Conservation (phyloP, 441 rosid species). For the Corymbia citriodora region DNA sequence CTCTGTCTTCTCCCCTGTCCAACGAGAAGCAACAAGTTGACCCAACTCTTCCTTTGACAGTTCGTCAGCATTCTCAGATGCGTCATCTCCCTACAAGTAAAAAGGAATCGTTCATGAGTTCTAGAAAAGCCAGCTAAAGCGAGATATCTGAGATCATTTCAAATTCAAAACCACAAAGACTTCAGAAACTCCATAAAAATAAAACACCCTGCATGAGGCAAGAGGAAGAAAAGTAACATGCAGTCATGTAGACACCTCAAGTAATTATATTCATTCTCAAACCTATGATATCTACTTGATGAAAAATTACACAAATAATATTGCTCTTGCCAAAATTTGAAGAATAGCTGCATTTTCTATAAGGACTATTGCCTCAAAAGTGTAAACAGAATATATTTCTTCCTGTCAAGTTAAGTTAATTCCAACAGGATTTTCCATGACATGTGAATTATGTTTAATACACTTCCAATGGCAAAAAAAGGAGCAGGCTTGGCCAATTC, state of each 20-base stretch:
- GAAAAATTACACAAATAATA: not conserved
- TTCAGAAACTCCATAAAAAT: not conserved
- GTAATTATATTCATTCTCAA: not conserved
- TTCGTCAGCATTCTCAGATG: constrained; percentile 45
- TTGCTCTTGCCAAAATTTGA: not conserved
- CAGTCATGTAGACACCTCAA: not conserved
- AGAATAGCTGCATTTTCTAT: not conserved
- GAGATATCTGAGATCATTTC: not conserved
- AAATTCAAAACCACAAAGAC: not conserved
- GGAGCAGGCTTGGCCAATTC: not conserved
- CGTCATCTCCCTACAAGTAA: constrained; percentile 35
- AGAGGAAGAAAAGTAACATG: not conserved
- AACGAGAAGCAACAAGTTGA: constrained; percentile 93
- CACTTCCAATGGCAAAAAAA: not conserved
- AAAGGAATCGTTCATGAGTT: not conserved
- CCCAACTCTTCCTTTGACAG: constrained; percentile 96
- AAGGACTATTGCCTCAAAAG: not conserved
- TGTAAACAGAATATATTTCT: not conserved
- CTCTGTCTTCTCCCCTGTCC: constrained; percentile 79
- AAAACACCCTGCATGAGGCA: not conserved
- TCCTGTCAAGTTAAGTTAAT: not conserved
- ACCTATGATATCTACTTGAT: not conserved
- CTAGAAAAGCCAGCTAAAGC: not conserved
- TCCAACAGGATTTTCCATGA: not conserved
- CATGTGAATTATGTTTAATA: not conserved